A percentile compares a stretch with the other conserved stretches of the same genome.
Conservation (phyloP, 1,139 yeast genomes). For the Candida frijolesensis region DNA sequence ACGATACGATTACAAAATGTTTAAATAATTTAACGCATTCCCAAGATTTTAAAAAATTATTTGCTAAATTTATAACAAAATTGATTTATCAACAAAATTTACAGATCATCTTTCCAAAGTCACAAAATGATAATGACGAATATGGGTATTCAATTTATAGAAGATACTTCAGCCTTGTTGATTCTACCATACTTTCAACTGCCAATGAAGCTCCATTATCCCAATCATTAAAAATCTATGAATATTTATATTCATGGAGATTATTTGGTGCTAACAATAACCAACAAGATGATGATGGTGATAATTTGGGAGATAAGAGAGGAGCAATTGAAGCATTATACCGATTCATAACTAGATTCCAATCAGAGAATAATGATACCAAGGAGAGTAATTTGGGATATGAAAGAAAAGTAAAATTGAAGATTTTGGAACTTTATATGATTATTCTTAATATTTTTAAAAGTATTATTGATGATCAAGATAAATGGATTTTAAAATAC, state of each 20-base stretch:
- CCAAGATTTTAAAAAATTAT: conserved; percentile 18
- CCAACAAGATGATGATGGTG: conserved; percentile 3
- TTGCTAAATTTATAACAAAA: conserved; percentile 27
- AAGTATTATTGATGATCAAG: conserved; percentile 48
- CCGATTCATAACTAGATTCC: conserved; percentile 48
- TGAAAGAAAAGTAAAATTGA: conserved; percentile 35
- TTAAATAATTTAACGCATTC: conserved; percentile 24
- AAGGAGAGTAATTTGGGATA: no score
- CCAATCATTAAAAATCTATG: conserved; percentile 49
- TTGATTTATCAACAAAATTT: conserved; percentile 26
- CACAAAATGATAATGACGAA: background rate
- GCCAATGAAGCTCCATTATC: conserved; percentile 40
- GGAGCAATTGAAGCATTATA: conserved; percentile 62
- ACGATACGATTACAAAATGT: conserved; percentile 27
- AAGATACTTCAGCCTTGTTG: conserved; percentile 36
- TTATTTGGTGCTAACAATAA: conserved; percentile 27
- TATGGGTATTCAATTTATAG: conserved; percentile 22
- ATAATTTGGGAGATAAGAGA: conserved; percentile 41
- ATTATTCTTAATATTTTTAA: conserved; percentile 52
- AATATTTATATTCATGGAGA: conserved; percentile 60
- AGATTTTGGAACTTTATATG: conserved; percentile 46
- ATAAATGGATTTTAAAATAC: conserved; percentile 54
- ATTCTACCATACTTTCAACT: conserved; percentile 38
- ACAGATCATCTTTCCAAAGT: conserved; percentile 25
- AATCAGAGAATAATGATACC: conserved; percentile 15